Evolutionary conservation across 306 rosid genomes (phyloP).

Genomic region (Elaeagnus macrophylla): DNA sequence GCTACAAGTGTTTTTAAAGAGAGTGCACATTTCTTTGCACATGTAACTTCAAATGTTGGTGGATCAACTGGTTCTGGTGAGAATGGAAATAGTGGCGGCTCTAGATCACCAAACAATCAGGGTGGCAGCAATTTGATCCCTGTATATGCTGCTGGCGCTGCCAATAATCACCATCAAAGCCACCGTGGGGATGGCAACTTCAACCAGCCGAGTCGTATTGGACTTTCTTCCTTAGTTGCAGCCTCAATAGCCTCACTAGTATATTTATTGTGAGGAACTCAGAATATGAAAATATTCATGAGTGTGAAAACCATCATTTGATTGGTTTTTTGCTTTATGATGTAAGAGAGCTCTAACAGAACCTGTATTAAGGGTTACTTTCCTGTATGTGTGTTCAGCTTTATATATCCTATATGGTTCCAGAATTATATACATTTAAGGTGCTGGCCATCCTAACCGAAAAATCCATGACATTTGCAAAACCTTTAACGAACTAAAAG

Average conservation of each 20-base stretch:
- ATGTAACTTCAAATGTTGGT: constrained; percentile 25
- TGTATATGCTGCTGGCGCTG: constrained; percentile 50
- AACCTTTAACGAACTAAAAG: no score
- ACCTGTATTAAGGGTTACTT: not conserved
- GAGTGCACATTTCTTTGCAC: constrained; percentile 25
- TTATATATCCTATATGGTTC: not conserved
- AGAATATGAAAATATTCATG: constrained; percentile 7
- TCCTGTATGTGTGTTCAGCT: not conserved
- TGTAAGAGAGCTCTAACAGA: not conserved
- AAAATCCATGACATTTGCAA: no score
- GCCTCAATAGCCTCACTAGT: constrained; percentile 27
- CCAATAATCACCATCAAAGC: constrained; percentile 31
- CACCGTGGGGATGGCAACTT: constrained; percentile 37
- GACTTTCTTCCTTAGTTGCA: constrained; percentile 24
- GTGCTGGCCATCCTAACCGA: no score
- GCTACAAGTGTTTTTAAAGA: constrained; percentile 1
- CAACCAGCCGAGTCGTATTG: constrained; percentile 21
- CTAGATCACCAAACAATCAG: constrained; percentile 21
- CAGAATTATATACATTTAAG: not conserved
- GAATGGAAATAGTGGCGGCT: constrained; percentile 14
- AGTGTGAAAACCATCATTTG: no score
- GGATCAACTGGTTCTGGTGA: constrained; percentile 16
- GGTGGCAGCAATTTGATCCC: constrained; percentile 48
- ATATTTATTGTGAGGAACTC: constrained; percentile 15
- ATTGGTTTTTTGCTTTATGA: no score